Evolutionary conservation across 495 filamentous ascomycete species (phyloP), one percentile per base, ranked within the genome.

Genomic region (Aspergillus olivimuriae): DNA sequence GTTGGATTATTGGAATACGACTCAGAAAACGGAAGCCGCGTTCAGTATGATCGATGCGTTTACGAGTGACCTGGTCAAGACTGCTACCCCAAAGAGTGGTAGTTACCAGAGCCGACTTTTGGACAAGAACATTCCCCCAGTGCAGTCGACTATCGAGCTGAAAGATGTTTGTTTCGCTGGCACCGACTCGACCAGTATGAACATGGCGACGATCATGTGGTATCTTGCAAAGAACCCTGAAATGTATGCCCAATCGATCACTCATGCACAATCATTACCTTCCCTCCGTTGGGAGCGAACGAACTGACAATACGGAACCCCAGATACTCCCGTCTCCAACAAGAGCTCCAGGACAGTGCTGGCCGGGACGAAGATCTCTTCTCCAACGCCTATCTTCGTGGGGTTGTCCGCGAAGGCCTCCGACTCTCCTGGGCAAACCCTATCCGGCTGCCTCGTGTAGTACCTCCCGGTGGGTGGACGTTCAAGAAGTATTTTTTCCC

Each of bases 371-470:
- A 58, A 34, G 64, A 69, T 28, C 55, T 60, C 11, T 51, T 55
- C 22, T 48, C 55, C 23, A 56, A 65, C 20, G 52, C 63, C 1
- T 73, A 72, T 45, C 61, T 74, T 10, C 58, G 60, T 19, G 69
- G 60, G 7, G 62, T 69, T 2, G 41, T 75, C 17, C 65, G 60
- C 26, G 71, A 75, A 60, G 63, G 59, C 8, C 61, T 74, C 0
- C 60, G 73, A 21, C 44, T 74, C 17, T 60, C 62, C 30, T 69
- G 71, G 63, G 66, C 74, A 3, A 77, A 74, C 43, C 73, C 75
- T 0, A 68, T 66, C 11, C 66, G 74, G 4, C 53, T 77, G 1
- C 67, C 73, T 3, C 70, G 69, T 18, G 41, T 65, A 7, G 75
- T 77, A 0, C 67, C 74, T 4, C 12, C 49, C 1, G 32, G 44